Evolutionary conservation across 2,329 filamentous ascomycete genomes (phyloP).

Genomic region (Leptodontidium sp.): DNA sequence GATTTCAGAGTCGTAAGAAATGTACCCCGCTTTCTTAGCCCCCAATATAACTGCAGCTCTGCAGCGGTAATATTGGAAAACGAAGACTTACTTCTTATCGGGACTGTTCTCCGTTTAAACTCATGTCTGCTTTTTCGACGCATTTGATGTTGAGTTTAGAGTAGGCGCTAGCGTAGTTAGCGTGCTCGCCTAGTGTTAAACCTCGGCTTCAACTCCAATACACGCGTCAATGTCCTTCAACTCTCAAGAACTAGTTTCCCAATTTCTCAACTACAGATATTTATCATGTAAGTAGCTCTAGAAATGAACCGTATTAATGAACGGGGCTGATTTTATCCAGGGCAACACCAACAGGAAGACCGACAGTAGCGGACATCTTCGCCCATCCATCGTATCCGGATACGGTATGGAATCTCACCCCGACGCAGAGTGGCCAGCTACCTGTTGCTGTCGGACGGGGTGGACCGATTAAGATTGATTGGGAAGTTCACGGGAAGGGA

Average conservation of each 20-base stretch:
- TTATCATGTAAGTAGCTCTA: conserved; percentile 8
- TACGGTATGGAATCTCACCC: conserved; percentile 73
- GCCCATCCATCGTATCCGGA: conserved; percentile 72
- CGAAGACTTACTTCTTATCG: too few species aligned
- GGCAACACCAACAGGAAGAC: conserved; percentile 33
- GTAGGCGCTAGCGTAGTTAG: neutral
- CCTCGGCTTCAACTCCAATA: neutral
- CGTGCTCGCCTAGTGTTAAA: neutral
- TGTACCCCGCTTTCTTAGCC: neutral
- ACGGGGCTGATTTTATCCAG: conserved; percentile 21
- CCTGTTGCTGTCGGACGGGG: conserved; percentile 74
- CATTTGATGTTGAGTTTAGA: conserved; percentile 5
- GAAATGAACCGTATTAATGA: neutral
- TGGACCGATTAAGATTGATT: conserved; percentile 78
- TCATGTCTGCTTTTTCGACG: too few species aligned
- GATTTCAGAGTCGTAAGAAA: neutral
- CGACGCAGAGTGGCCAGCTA: conserved; percentile 66
- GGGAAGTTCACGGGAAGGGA: conserved; percentile 82
- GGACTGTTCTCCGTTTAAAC: too few species aligned
- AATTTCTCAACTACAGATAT: neutral
- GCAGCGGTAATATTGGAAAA: too few species aligned
- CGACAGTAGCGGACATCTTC: conserved; percentile 64
- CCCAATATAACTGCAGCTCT: neutral
- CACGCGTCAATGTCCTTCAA: neutral
- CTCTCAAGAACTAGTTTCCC: neutral